These are phyloP conservation scores for Hymenotorrendiella dingleyae DNA, from an alignment of 2,329 filamentous ascomycete species.

Conservation along the genomic window DNA sequence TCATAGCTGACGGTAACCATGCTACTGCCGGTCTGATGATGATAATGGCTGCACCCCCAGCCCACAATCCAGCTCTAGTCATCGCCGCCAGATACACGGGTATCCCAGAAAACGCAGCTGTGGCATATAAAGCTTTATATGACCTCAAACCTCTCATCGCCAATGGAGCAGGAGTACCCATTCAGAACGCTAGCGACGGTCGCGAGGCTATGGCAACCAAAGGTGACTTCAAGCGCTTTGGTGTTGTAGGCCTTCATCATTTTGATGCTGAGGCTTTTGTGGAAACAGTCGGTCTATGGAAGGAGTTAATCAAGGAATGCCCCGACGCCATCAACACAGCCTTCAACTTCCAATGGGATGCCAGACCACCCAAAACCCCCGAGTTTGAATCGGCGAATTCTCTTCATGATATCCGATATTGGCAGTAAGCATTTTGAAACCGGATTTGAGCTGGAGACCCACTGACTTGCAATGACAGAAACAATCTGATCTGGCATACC, in stretches of 20 bases:
- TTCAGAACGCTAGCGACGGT: constrained; percentile 4
- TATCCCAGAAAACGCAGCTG: not conserved
- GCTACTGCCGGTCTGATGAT: constrained; percentile 7
- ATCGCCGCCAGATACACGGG: constrained; percentile 5
- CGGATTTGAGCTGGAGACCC: not conserved
- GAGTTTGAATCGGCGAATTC: constrained; percentile 5
- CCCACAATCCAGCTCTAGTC: constrained; percentile 4
- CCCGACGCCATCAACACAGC: constrained; percentile 7
- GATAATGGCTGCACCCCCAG: constrained; percentile 6
- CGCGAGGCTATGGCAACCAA: constrained; percentile 5
- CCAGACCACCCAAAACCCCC: not conserved
- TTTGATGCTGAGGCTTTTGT: constrained; percentile 8
- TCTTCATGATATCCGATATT: not conserved
- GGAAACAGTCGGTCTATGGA: constrained; percentile 4
- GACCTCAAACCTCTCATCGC: constrained; percentile 1
- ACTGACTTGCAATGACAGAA: not conserved
- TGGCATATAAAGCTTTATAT: not conserved
- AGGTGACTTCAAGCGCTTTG: constrained; percentile 8
- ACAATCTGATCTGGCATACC: constrained; percentile 3
- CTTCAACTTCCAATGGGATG: constrained; percentile 11
- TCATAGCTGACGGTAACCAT: constrained; percentile 4
- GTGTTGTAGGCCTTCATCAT: constrained; percentile 2
- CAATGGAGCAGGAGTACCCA: constrained; percentile 1
- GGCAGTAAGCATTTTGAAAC: constrained; percentile 1
- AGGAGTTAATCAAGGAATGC: constrained; percentile 4